Evolutionary conservation across 2,329 filamentous ascomycete species (phyloP), one percentile per base, ranked within the genome.

Genomic region (Verticillium zaregamsianum): DNA sequence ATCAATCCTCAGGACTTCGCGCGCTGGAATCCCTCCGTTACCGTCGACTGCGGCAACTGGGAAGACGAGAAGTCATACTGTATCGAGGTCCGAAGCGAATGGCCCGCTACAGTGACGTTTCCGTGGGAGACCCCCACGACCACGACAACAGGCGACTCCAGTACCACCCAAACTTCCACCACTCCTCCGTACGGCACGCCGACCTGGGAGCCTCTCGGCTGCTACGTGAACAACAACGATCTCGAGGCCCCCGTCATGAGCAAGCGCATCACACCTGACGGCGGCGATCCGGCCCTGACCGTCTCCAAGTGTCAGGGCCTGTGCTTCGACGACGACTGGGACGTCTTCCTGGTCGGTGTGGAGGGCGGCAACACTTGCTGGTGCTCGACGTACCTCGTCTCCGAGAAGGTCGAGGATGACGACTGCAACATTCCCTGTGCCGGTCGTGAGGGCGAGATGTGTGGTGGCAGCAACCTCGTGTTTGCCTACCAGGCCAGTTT

Each of bases 181-280:
- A 39, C 54, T n/a, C 25, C 54, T 14, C 54, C 54, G 15, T 55
- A 55, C 54, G 54, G 54, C 1, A 23, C 35, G 31, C 61, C 64
- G 12, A 62, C 60, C 20, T 69, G 66, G 69, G 62, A 57, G 28
- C 64, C 72, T 28, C 62, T 73, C 55, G 78, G 78, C 59, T 80
- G 78, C 62, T 80, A 78, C 64, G 71, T 71, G 37, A 40, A 40
- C 52, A 76, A 80, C 62, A 71, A 73, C 20, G 31, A 58, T 55
- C 61, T 69, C 2, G 64, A 58, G 65, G 65, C 62, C 62, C 70
- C 62, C 66, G 64, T 64, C 70, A 65, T 73, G 70, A 69, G 70
- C 67, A 71, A 70, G 63, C 69, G 58, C 67, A 69, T 79, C 23
- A 69, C 67, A 61, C 59, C 65, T 49, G 45, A 63, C 15, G 65